Evolutionary conservation across 148 eudicot species (phyloP).

Genomic region (Rhododendron molle): DNA sequence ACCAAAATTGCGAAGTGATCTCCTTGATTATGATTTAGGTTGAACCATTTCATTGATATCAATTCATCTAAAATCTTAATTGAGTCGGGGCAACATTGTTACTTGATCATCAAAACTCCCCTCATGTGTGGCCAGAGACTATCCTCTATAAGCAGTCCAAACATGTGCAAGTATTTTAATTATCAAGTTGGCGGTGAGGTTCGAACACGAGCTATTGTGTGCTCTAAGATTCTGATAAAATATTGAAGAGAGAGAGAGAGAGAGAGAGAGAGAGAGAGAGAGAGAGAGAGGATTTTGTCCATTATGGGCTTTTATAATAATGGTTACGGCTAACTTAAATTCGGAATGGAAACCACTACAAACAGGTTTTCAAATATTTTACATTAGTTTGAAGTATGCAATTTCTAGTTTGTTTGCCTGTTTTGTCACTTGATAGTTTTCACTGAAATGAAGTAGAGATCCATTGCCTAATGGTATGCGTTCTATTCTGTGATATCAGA

Average conservation of each 20-base stretch:
- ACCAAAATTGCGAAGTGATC: neutral
- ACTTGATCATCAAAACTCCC: neutral
- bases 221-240: neutral
- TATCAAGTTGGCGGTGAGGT: too few species aligned
- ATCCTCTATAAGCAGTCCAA: neutral
- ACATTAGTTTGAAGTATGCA: neutral
- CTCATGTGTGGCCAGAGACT: neutral
- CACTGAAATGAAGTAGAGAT: neutral
- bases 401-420: neutral
- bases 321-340: neutral
- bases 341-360: neutral
- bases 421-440: neutral
- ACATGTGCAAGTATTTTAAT: neutral
- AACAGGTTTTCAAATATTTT: neutral
- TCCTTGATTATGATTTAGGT: neutral
- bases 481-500: constrained; percentile 42
- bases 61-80: neutral
- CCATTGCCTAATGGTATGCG: neutral
- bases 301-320: neutral
- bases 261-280: neutral
- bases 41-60: neutral
- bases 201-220: neutral
- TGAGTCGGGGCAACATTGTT: neutral
- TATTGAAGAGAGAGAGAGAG: neutral
- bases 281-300: neutral